These are phyloP conservation scores for Cyberlindnera euphorbiae DNA, from an alignment of 805 yeast genomes.

Conservation along the genomic window DNA sequence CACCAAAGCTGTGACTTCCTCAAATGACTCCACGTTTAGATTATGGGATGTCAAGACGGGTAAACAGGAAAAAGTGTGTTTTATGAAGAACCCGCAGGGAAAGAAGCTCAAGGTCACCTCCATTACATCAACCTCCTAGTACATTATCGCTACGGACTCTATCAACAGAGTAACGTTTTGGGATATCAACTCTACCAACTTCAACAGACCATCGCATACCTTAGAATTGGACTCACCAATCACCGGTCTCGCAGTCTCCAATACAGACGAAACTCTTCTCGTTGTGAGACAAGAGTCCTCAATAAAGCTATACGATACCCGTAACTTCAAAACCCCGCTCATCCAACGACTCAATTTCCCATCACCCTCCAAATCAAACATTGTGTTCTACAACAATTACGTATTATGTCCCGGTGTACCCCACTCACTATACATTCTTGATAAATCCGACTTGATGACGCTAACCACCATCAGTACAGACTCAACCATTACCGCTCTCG, in stretches of 20 bases:
- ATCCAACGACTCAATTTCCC: constrained; percentile 14
- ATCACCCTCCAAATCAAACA: constrained; percentile 2
- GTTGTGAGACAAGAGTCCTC: constrained; percentile 2
- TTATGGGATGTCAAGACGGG: constrained; percentile 20
- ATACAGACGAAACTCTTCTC: background rate
- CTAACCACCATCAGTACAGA: constrained; percentile 6
- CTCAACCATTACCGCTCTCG: constrained; percentile 13
- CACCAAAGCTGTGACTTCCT: constrained; percentile 16
- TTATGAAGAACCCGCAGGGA: constrained; percentile 14
- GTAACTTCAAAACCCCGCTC: constrained; percentile 17
- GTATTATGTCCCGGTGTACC: background rate
- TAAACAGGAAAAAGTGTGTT: constrained; percentile 15
- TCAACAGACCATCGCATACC: constrained; percentile 9
- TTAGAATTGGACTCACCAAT: background rate
- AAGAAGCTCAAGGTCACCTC: constrained; percentile 13
- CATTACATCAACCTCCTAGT: constrained; percentile 1
- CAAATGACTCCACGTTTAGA: constrained; percentile 26
- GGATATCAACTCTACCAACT: constrained; percentile 8
- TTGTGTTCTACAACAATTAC: constrained; percentile 1
- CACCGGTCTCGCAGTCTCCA: background rate
- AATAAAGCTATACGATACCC: constrained; percentile 18
- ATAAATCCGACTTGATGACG: constrained; percentile 19
- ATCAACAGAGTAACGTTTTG: constrained; percentile 13
- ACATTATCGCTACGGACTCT: constrained; percentile 11
- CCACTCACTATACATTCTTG: constrained; percentile 12